Evolutionary conservation across 371 early-diverging fungal genomes (phyloP).

Genomic region (Funneliformis caledonium): DNA sequence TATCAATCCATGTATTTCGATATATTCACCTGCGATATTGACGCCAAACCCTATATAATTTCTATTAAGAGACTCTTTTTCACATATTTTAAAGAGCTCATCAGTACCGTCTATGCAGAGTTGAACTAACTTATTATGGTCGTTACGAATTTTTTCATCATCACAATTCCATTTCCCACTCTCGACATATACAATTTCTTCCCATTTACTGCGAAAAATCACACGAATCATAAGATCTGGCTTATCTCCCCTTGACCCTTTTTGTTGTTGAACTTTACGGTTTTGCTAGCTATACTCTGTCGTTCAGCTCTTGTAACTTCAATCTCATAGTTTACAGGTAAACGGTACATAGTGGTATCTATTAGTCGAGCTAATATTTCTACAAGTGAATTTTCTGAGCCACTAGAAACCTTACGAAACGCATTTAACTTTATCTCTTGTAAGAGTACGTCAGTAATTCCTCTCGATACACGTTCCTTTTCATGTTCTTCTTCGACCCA

Average conservation of each 20-base stretch:
- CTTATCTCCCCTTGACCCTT: slow-evolving; percentile 13
- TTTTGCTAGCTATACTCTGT: slow-evolving; percentile 20
- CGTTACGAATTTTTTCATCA: background rate
- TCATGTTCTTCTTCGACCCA: slow-evolving; percentile 15
- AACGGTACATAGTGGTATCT: background rate
- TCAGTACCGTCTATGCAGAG: background rate
- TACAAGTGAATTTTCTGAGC: slow-evolving; percentile 24
- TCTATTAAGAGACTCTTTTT: background rate
- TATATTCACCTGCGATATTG: slow-evolving; percentile 15
- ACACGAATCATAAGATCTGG: slow-evolving; percentile 14
- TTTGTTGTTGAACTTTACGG: background rate
- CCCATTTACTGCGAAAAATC: background rate
- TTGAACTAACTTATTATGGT: slow-evolving; percentile 20
- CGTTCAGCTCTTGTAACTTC: slow-evolving; percentile 8
- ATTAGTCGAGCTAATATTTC: slow-evolving; percentile 6
- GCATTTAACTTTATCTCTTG: background rate
- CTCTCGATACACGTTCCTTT: background rate
- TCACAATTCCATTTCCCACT: slow-evolving; percentile 22
- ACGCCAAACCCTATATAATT: slow-evolving; percentile 16
- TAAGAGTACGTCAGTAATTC: background rate
- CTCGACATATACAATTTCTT: slow-evolving; percentile 18
- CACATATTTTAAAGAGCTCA: slow-evolving; percentile 13
- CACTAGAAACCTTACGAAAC: background rate
- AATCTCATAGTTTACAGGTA: background rate
- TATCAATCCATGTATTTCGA: slow-evolving; percentile 20